phyloP scores from a whole-genome alignment of 2,329 filamentous ascomycete species.

The Juglanconis juglandina region DNA sequence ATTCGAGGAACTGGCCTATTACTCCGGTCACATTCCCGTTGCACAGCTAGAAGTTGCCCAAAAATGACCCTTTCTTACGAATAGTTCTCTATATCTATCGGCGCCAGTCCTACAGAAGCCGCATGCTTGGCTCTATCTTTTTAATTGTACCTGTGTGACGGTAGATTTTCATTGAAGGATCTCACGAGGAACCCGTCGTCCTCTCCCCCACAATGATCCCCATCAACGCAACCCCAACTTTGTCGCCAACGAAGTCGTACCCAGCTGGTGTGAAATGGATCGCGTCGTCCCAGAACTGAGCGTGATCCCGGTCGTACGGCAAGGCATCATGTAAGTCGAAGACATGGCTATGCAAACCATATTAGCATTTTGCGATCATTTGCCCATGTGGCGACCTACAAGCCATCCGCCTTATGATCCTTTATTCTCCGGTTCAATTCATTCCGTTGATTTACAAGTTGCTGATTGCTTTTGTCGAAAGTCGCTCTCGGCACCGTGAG shows the following conservation, averaged over 20 bases:
- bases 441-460: slow-evolving; percentile 12
- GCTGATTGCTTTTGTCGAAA: slow-evolving; percentile 19
- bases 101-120: too few species aligned
- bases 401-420: slow-evolving; percentile 44
- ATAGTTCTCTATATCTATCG: too few species aligned
- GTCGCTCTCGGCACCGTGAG: slow-evolving; percentile 58
- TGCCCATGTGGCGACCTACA: slow-evolving; percentile 40
- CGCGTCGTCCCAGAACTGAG: slow-evolving; percentile 56
- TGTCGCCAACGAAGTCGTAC: slow-evolving; percentile 45
- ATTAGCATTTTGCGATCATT: not conserved
- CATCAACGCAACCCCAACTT: slow-evolving; percentile 6
- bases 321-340: slow-evolving; percentile 56
- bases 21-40: too few species aligned
- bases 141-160: too few species aligned
- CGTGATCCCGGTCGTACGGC: slow-evolving; percentile 46
- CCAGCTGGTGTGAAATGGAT: slow-evolving; percentile 52
- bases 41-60: too few species aligned
- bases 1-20: too few species aligned
- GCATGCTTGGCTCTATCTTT: too few species aligned
- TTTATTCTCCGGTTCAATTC: slow-evolving; percentile 53
- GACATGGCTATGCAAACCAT: slow-evolving; percentile 38
- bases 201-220: slow-evolving; percentile 1
- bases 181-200: not conserved
- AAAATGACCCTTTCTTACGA: too few species aligned
- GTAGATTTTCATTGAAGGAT: too few species aligned